Evolutionary conservation across 352 stramenopile species (phyloP), one percentile per base, ranked within the genome.

Genomic region (Saprolegnia diclina): DNA sequence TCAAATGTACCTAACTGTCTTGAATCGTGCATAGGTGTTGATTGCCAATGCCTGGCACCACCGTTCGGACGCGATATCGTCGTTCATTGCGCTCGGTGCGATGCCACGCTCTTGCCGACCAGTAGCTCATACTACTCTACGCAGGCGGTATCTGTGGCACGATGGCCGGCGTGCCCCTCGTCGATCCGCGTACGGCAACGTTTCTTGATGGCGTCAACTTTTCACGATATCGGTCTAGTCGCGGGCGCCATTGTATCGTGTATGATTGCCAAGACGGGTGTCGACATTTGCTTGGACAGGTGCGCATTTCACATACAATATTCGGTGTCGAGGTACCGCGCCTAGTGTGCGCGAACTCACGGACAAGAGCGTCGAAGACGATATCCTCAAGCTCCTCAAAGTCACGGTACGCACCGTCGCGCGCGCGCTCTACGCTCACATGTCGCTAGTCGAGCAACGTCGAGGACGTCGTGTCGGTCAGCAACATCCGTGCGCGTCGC

Each of bases 41-140:
- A 97, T 98, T 69, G 96, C 96, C 18, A 99, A 99, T 82, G 96
- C 96, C 7, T 99, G 95, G 95, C 96, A 99, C 64, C 90, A 97
- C 64, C 88, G 90, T 16, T 94, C 88, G 0, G 90, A 97, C 52
- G 88, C 90, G 1, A 90, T 96, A 46, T 96, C 90, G n/a, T 97
- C 90, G 0, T 72, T 97, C 19, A 82, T 96, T 1, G 89, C 89
- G 1, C 68, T 96, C 6, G 80, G 81, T 80, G 40, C 10, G 38
- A 50, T 18, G 16, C 18, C 26, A 4, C 38, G 7, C 46, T 22
- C 38, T 52, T 55, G 44, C 1, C n/a, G n/a, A n/a, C n/a, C n/a
- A n/a, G 29, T 26, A 56, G 16, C 16, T 42, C 11, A 68, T 52
- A 24, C 55, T 42, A 42, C 42, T 48, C 1, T 69, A 40, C 50